Evolutionary conservation across 768 basidiomycete species (phyloP).

Genomic region (Leccinum variicolor): DNA sequence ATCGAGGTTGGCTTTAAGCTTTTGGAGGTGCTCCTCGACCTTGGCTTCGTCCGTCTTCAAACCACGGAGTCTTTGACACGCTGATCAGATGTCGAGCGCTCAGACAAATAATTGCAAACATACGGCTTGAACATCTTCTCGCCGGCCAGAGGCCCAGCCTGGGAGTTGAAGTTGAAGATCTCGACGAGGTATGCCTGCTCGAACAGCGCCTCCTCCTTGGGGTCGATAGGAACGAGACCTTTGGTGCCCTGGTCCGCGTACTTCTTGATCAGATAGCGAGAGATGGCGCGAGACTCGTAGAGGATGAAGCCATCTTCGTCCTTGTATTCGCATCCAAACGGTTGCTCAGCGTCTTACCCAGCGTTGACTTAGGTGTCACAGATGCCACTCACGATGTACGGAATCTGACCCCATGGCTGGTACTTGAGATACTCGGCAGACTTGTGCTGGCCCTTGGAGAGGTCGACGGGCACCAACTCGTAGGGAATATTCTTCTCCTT

Average conservation of each 20-base stretch:
- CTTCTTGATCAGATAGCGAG: slow-evolving; percentile 55
- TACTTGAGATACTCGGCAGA: slow-evolving; percentile 36
- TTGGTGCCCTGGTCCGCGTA: slow-evolving; percentile 47
- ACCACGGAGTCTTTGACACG: slow-evolving; percentile 1
- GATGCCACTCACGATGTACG: slow-evolving; percentile 35
- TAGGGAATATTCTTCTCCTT: slow-evolving; percentile 58
- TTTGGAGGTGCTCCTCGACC: slow-evolving; percentile 9
- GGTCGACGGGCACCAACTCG: slow-evolving; percentile 44
- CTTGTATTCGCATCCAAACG: slow-evolving; percentile 18
- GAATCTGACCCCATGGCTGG: slow-evolving; percentile 60
- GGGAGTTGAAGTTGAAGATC: slow-evolving; percentile 45
- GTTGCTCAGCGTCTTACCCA: neutral
- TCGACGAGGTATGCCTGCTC: slow-evolving; percentile 45
- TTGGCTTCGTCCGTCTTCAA: slow-evolving; percentile 15
- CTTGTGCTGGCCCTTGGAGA: slow-evolving; percentile 46
- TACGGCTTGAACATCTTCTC: slow-evolving; percentile 57
- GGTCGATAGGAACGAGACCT: slow-evolving; percentile 45
- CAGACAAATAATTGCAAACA: slow-evolving; percentile 3
- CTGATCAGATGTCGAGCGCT: neutral
- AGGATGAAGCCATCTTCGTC: slow-evolving; percentile 63
- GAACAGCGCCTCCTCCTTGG: slow-evolving; percentile 30
- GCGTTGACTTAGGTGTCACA: neutral
- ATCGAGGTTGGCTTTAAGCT: slow-evolving; percentile 39
- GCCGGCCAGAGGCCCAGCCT: slow-evolving; percentile 33
- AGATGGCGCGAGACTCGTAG: slow-evolving; percentile 62